Conservation (phyloP, 2,329 filamentous ascomycete genomes). For the Venturia nashicola region DNA sequence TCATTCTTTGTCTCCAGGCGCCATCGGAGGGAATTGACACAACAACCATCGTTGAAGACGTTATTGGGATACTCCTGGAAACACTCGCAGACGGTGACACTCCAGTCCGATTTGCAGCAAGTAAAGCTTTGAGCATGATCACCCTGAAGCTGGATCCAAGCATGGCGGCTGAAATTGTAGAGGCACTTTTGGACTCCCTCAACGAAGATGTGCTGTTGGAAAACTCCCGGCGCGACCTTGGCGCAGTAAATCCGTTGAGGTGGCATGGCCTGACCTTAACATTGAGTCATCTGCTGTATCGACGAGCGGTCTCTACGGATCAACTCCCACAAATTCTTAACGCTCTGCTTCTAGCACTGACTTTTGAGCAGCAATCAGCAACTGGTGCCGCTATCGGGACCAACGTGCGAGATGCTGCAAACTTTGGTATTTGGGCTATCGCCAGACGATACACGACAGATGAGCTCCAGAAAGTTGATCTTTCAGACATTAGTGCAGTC, state of each 20-base stretch:
- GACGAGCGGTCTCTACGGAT: constrained; percentile 60
- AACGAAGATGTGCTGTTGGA: constrained; percentile 50
- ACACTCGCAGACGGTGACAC: constrained; percentile 78
- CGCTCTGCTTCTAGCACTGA: constrained; percentile 64
- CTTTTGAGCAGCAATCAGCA: constrained; percentile 78
- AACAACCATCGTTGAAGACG: constrained; percentile 50
- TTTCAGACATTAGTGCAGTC: constrained; percentile 29
- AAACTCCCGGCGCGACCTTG: constrained; percentile 46
- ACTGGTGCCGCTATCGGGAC: constrained; percentile 78
- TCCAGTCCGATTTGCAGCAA: constrained; percentile 77
- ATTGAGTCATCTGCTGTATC: constrained; percentile 74
- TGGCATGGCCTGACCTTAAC: constrained; percentile 93
- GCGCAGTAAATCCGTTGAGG: constrained; percentile 64
- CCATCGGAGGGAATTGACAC: constrained; percentile 21
- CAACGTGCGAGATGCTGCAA: constrained; percentile 88
- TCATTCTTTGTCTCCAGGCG: constrained; percentile 48
- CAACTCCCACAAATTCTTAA: constrained; percentile 64
- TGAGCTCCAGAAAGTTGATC: constrained; percentile 57
- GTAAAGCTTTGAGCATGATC: constrained; percentile 82
- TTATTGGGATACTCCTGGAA: constrained; percentile 71
- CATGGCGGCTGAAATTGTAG: constrained; percentile 78
- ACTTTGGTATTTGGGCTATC: constrained; percentile 90
- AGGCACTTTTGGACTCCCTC: constrained; percentile 63
- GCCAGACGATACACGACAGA: constrained; percentile 73
- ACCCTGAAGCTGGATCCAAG: constrained; percentile 65